Conservation (phyloP, 345 rosid species). For the Bruguiera parviflora region DNA sequence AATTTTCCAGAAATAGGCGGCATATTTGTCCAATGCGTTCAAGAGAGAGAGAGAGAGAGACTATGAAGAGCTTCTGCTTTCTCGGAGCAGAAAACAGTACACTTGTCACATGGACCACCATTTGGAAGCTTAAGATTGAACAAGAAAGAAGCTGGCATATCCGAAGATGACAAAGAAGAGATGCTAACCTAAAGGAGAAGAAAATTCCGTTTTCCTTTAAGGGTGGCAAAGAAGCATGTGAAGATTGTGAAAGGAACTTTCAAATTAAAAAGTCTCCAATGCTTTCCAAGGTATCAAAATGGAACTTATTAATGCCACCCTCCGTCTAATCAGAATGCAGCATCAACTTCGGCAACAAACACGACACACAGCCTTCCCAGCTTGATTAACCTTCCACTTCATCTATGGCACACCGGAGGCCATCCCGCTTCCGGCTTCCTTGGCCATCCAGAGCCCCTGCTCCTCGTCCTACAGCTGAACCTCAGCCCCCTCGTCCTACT, state of each 20-base stretch:
- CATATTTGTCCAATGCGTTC: no score
- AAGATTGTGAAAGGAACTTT: slow-evolving; percentile 18
- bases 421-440: slow-evolving; percentile 53
- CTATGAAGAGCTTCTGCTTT: neutral
- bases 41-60: no score
- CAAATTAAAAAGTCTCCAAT: neutral
- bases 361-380: neutral
- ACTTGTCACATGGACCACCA: neutral
- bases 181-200: slow-evolving; percentile 46
- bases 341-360: neutral
- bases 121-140: neutral
- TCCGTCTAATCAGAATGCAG: neutral
- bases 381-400: neutral
- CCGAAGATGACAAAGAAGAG: slow-evolving; percentile 16
- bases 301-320: slow-evolving; percentile 20
- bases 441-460: slow-evolving; percentile 37
- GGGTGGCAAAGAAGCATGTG: slow-evolving; percentile 24
- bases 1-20: no score
- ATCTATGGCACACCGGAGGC: slow-evolving; percentile 46
- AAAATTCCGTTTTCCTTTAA: slow-evolving; percentile 1
- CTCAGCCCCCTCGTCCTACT: slow-evolving; percentile 30
- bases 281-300: slow-evolving; percentile 39
- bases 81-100: neutral
- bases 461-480: slow-evolving; percentile 14
- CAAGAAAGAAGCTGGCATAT: neutral